phyloP scores from a whole-genome alignment of 2,329 filamentous ascomycete genomes.

The Ampelomyces quisqualis region DNA sequence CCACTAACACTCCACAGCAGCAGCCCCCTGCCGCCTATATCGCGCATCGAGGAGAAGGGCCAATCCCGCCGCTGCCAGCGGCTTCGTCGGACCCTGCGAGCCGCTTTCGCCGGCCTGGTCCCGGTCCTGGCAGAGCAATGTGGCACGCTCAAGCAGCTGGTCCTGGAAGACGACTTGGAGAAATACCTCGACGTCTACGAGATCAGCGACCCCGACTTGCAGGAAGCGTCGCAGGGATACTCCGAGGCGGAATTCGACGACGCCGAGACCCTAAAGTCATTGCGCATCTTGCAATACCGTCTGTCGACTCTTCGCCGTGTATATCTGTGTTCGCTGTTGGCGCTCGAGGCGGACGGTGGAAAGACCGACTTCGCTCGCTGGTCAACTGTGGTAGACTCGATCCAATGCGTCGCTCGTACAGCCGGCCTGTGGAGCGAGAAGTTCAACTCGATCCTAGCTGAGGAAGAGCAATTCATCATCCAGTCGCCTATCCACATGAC shows the following conservation, averaged over 20 bases:
- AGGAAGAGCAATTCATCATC: slow-evolving; percentile 67
- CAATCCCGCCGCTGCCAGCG: slow-evolving; percentile 77
- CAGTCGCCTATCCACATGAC: slow-evolving; percentile 58
- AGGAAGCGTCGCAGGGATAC: slow-evolving; percentile 55
- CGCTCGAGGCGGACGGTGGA: slow-evolving; percentile 79
- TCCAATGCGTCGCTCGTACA: slow-evolving; percentile 63
- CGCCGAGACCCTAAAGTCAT: slow-evolving; percentile 72
- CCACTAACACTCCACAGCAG: slow-evolving; percentile 59
- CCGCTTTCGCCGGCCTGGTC: slow-evolving; percentile 68
- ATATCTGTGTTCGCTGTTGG: slow-evolving; percentile 83
- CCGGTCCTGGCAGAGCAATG: slow-evolving; percentile 71
- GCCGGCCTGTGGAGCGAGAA: slow-evolving; percentile 65
- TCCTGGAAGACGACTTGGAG: slow-evolving; percentile 79
- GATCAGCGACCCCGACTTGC: slow-evolving; percentile 49
- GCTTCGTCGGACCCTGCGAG: slow-evolving; percentile 73
- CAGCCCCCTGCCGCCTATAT: slow-evolving; percentile 87
- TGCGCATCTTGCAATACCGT: slow-evolving; percentile 66
- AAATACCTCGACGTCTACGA: slow-evolving; percentile 79
- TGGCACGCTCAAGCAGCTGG: slow-evolving; percentile 67
- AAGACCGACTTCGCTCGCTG: slow-evolving; percentile 75
- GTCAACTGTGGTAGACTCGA: slow-evolving; percentile 73
- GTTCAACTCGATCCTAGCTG: slow-evolving; percentile 68
- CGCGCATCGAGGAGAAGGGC: slow-evolving; percentile 79
- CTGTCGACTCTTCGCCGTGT: slow-evolving; percentile 80
- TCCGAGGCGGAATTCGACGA: slow-evolving; percentile 71